Base-by-base conservation (phyloP, 495 filamentous ascomycete genomes). In the Neurospora pannonica region DNA sequence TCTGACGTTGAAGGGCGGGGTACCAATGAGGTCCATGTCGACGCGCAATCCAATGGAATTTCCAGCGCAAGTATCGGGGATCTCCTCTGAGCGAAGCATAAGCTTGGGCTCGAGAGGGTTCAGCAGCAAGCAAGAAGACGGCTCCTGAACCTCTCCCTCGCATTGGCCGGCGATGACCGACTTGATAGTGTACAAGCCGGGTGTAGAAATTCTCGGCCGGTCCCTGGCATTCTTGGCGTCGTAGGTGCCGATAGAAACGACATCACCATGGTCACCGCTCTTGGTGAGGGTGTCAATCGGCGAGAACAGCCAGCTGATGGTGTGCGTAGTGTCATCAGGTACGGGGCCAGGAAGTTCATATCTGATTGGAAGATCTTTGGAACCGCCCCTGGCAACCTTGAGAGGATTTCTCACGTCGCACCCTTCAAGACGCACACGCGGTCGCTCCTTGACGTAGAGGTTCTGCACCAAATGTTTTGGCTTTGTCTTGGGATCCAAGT, bases 11-110 rank as follows among this genome's bases (percentile, higher is more conserved):
- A 98, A 99, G 6, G 94, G 94, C 71, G 96, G 96, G 0, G 94
- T 97, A 39, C 96, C 96, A 31, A 93, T 90, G 54, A 99, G 82
- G 75, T 97, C 93, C 60, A 98, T 83, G 77, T 94, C 92, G 31
- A 99, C 93, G 13, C 90, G 87, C 43, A 98, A 86, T 31, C 96
- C 96, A 75, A 99, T 92, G 0, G 95, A 93, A 77, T 93, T 97
- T 70, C 94, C 93, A 46, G 94, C 95, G 82, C 96, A 99, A 77
- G 95, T 97, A 79, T 98, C 96, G 46, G 91, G 91, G 39, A 98
- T 93, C 76, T 93, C 91, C 76, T 97, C 92, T 2, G 90, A 82
- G 54, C 85, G 87, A 43, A 98, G 84, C 6, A 88, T 83, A 72
- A 99, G 76, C 42, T 90, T 89, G 36, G 96, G 96, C 83, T 97